phyloP scores from a whole-genome alignment of 345 rosid genomes.

The Toxicodendron radicans region DNA sequence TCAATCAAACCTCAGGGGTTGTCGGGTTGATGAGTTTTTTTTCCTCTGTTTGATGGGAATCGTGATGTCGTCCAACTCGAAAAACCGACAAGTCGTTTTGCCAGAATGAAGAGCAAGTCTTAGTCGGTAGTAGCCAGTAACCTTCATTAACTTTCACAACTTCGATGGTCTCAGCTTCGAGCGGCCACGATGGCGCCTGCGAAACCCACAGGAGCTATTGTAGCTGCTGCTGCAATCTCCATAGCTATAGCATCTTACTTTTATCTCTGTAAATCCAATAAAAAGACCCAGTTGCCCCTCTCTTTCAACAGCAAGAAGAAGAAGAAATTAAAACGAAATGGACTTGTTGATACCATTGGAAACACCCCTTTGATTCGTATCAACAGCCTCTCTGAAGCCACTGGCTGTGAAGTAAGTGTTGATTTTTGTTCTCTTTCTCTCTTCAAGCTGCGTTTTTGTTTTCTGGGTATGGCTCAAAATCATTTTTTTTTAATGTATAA shows the following conservation, averaged over 20 bases:
- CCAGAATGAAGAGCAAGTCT: neutral
- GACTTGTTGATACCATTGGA: slow-evolving; percentile 72
- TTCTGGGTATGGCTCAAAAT: neutral
- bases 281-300: slow-evolving; percentile 4
- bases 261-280: slow-evolving; percentile 39
- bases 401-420: slow-evolving; percentile 79
- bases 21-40: too few relatives aligned
- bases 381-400: slow-evolving; percentile 88
- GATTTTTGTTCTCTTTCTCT: slow-evolving; percentile 6
- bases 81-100: neutral
- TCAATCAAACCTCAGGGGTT: too few relatives aligned
- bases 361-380: slow-evolving; percentile 88
- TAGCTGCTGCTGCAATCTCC: slow-evolving; percentile 43
- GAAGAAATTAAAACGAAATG: slow-evolving; percentile 45
- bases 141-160: neutral
- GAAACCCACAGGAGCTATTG: slow-evolving; percentile 42
- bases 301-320: slow-evolving; percentile 30
- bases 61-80: neutral
- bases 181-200: slow-evolving; percentile 55
- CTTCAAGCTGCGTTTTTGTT: slow-evolving; percentile 3
- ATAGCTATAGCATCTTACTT: slow-evolving; percentile 50
- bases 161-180: neutral
- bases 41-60: neutral
- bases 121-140: too few relatives aligned
- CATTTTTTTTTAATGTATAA: neutral